Percentiles rank a stretch among this genome's conserved stretches.
These are phyloP conservation scores for Tetrapisispora iriomotensis DNA, from an alignment of 805 yeast species.

Conservation along the genomic window DNA sequence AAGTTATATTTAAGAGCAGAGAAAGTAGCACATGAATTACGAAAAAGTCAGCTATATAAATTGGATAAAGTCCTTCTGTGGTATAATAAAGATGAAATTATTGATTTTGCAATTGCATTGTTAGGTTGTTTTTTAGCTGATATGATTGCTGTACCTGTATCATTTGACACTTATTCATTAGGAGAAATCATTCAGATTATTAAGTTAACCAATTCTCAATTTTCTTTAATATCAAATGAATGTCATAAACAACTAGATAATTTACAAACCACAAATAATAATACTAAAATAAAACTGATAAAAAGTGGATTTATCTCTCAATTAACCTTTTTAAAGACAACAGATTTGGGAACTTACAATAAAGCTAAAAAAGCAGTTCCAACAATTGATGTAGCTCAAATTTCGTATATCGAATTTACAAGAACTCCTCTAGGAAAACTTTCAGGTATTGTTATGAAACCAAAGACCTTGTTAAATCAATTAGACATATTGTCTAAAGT, in stretches of 20 bases:
- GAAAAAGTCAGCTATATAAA: slow-evolving; percentile 51
- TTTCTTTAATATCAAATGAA: slow-evolving; percentile 72
- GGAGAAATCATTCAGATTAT: slow-evolving; percentile 65
- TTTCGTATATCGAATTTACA: slow-evolving; percentile 89
- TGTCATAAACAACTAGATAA: slow-evolving; percentile 69
- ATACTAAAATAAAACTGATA: slow-evolving; percentile 23
- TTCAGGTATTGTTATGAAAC: slow-evolving; percentile 89
- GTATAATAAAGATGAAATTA: slow-evolving; percentile 73
- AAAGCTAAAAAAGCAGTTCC: slow-evolving; percentile 51
- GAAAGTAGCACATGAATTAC: slow-evolving; percentile 56
- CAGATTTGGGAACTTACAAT: slow-evolving; percentile 71
- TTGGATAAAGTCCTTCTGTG: slow-evolving; percentile 79
- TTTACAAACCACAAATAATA: slow-evolving; percentile 36
- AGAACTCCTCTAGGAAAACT: slow-evolving; percentile 85
- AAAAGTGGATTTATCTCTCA: slow-evolving; percentile 24
- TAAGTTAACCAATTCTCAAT: slow-evolving; percentile 61
- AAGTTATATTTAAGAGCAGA: slow-evolving; percentile 74
- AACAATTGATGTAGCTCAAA: slow-evolving; percentile 61
- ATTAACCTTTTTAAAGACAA: slow-evolving; percentile 48
- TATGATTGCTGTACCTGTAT: slow-evolving; percentile 88
- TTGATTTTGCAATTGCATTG: slow-evolving; percentile 77
- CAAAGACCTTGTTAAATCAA: slow-evolving; percentile 79
- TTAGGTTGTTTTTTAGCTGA: slow-evolving; percentile 92
- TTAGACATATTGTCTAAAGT: slow-evolving; percentile 68
- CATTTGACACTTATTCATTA: slow-evolving; percentile 53